phyloP scores from a whole-genome alignment of 306 rosid genomes.

The Rubus parviflorus region DNA sequence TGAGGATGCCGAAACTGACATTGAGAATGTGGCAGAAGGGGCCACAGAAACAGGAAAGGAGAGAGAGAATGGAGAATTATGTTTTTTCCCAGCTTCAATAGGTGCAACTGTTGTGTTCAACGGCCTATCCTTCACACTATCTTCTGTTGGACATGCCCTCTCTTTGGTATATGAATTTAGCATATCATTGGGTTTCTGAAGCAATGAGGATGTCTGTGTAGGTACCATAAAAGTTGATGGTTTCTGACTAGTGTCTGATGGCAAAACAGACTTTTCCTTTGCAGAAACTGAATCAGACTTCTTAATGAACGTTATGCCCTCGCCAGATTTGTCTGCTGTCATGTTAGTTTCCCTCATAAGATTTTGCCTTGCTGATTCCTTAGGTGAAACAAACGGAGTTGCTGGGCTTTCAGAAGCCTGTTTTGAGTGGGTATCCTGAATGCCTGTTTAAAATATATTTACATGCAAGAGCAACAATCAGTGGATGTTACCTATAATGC shows the following conservation, averaged over 20 bases:
- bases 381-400: slow-evolving; percentile 37
- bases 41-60: slow-evolving; percentile 31
- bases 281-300: slow-evolving; percentile 36
- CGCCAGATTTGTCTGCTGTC: slow-evolving; percentile 33
- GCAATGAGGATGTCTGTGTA: slow-evolving; percentile 28
- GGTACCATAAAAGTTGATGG: slow-evolving; percentile 32
- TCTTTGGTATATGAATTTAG: slow-evolving; percentile 37
- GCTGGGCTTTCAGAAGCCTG: slow-evolving; percentile 35
- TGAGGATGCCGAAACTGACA: slow-evolving; percentile 37
- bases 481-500: neutral
- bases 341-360: slow-evolving; percentile 29
- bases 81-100: slow-evolving; percentile 43
- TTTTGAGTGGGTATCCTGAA: slow-evolving; percentile 33
- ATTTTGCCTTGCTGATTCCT: slow-evolving; percentile 29
- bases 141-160: slow-evolving; percentile 24
- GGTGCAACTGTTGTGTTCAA: slow-evolving; percentile 34
- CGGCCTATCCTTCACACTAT: slow-evolving; percentile 31
- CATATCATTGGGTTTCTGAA: slow-evolving; percentile 39
- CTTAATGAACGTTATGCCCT: slow-evolving; percentile 13
- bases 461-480: slow-evolving; percentile 20
- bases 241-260: slow-evolving; percentile 35
- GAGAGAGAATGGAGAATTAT: slow-evolving; percentile 28
- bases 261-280: slow-evolving; percentile 38
- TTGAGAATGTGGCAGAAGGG: slow-evolving; percentile 31
- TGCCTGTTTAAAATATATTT: slow-evolving; percentile 37